Base-by-base conservation (phyloP, 768 basidiomycete species). In the Udeniomyces megalosporus region DNA sequence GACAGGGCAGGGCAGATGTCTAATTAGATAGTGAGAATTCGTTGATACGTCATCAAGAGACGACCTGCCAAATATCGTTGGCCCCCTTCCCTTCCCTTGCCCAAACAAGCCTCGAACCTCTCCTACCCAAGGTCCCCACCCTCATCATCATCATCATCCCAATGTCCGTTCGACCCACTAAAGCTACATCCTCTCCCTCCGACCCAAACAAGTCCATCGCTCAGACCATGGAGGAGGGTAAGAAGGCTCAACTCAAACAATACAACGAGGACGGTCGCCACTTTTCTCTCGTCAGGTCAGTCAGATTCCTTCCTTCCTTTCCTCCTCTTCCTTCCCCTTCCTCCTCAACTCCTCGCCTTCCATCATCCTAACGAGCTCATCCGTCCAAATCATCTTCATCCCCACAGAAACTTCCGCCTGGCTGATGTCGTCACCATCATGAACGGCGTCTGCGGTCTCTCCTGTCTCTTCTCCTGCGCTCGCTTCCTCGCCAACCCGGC, bases 391-490 rank as follows among this genome's bases (percentile, higher is more conserved):
- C n/a, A n/a, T n/a, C 29, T 22, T n/a, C 35, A 8, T 22, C n/a
- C 26, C 20, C 4, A 42, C 64, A 95, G 95, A 69, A 97, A 96
- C 74, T 99, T 99, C 72, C 88, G 92, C 58, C 81, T 97, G 29
- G 95, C 95, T 67, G 95, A 99, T 77, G 80, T 95, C 56, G 90
- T 99, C 69, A 99, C 95, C 38, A 90, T 99, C 67, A 91, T 92
- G 85, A 99, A 99, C 72, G 95, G 95, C 49, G 85, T 97, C 74
- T 99, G 95, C 76, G 95, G 95, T 62, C 86, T 87, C 20, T 84
- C 93, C 69, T 96, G 91, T 29, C 81, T 99, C 71, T 91, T 97
- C 74, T 87, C 84, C 42, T 91, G 88, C 6, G 91, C 88, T 50
- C 82, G 83, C 57, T 99, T 92, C 78, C 81, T 96, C 68, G 61